A percentile compares a stretch with the other conserved stretches of the same genome.
Evolutionary conservation across 352 stramenopile species (phyloP).

Genomic region (Phytophthora crassamura): DNA sequence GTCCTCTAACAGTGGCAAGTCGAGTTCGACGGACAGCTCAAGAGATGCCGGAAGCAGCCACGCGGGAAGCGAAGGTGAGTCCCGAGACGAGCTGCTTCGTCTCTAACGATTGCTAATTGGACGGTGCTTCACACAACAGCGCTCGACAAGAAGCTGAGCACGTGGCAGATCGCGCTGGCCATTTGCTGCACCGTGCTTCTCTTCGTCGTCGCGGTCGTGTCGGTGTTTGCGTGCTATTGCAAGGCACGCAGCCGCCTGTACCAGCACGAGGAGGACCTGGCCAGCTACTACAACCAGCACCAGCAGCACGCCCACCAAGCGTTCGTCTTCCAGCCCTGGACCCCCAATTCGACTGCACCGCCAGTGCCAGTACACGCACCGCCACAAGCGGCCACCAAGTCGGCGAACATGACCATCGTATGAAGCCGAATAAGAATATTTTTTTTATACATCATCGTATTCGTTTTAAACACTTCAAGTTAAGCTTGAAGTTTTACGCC

Average conservation of each 20-base stretch:
- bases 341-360: constrained; percentile 1
- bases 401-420: constrained; percentile 5
- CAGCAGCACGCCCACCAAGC: background rate
- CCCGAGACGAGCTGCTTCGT: background rate
- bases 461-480: no score
- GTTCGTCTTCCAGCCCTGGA: constrained; percentile 14
- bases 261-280: constrained; percentile 47
- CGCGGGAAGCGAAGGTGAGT: constrained; percentile 17
- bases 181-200: constrained; percentile 52
- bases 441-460: no score
- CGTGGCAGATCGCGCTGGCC: constrained; percentile 59
- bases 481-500: no score
- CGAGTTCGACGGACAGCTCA: constrained; percentile 10
- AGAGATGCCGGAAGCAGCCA: constrained; percentile 13
- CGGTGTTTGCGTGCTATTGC: constrained; percentile 58
- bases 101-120: background rate
- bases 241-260: constrained; percentile 52
- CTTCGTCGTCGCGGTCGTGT: constrained; percentile 49
- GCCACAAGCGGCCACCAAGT: constrained; percentile 10
- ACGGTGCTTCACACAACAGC: constrained; percentile 6
- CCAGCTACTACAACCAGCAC: constrained; percentile 43
- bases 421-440: no score
- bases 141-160: constrained; percentile 25
- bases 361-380: background rate
- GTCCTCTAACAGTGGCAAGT: constrained; percentile 19